These are phyloP conservation scores for Solanum pennellii DNA, from an alignment of 257 asterid genomes.

Conservation along the genomic window DNA sequence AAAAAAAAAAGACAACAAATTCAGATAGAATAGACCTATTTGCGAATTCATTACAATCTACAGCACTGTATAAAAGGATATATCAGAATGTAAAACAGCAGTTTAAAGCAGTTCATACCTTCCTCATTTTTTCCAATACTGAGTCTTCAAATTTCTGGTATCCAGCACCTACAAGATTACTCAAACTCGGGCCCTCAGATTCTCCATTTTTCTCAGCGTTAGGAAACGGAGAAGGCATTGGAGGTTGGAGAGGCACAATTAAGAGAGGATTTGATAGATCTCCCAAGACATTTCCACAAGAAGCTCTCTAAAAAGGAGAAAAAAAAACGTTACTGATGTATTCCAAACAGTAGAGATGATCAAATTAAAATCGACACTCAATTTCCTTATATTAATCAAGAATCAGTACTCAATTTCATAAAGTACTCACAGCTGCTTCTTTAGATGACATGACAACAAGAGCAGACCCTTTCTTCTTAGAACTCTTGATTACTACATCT, in stretches of 20 bases:
- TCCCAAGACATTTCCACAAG: constrained; percentile 52
- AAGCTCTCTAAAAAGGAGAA: constrained; percentile 32
- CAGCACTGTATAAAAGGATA: not conserved
- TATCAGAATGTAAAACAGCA: not conserved
- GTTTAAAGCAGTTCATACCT: constrained; percentile 27
- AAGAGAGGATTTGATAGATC: constrained; percentile 75
- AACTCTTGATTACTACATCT: constrained; percentile 67
- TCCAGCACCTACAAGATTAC: constrained; percentile 59
- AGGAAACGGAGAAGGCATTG: constrained; percentile 25
- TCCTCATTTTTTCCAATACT: constrained; percentile 60
- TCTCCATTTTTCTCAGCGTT: constrained; percentile 22
- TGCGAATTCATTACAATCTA: not conserved
- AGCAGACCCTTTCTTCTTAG: constrained; percentile 79
- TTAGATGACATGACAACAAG: constrained; percentile 76
- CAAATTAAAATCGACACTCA: not conserved
- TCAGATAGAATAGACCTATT: not conserved
- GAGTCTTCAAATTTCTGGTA: constrained; percentile 62
- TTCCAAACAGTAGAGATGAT: not conserved
- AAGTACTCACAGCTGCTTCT: constrained; percentile 53
- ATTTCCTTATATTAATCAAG: not conserved
- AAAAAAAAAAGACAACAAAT: not conserved
- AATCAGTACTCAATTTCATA: not conserved
- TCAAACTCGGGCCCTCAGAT: constrained; percentile 27
- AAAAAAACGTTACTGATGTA: not conserved
- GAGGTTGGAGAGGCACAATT: constrained; percentile 52